A percentile compares a stretch with the other conserved stretches of the same genome.
These are phyloP conservation scores for Gynochthodes officinalis DNA, from an alignment of 257 asterid genomes.

Conservation along the genomic window DNA sequence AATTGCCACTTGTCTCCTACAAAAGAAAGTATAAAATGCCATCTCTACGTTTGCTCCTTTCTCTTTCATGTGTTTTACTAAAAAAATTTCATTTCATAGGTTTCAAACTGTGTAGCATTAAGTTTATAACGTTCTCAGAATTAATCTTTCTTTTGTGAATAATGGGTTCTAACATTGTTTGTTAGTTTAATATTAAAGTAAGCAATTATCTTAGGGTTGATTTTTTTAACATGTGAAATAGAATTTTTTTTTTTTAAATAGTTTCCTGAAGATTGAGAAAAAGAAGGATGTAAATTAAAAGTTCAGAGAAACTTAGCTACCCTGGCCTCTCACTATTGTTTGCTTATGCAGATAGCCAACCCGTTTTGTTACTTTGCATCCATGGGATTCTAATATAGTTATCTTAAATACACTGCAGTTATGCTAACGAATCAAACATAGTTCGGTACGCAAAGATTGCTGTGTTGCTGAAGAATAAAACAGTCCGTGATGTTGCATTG, in stretches of 20 bases:
- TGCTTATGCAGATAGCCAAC: neutral
- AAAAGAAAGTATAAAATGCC: too few relatives aligned
- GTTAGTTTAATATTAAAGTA: neutral
- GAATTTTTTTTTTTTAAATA: neutral
- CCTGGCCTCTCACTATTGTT: neutral
- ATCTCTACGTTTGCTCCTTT: neutral
- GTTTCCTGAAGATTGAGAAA: neutral
- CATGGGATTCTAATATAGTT: neutral
- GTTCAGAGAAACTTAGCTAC: neutral
- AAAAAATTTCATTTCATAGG: neutral
- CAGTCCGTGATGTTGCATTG: slow-evolving; percentile 92
- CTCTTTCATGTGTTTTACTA: neutral
- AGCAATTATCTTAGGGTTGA: neutral
- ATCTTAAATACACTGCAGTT: slow-evolving; percentile 44
- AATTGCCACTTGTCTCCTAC: too few relatives aligned
- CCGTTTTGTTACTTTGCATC: neutral
- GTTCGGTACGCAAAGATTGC: slow-evolving; percentile 90
- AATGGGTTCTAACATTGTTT: neutral
- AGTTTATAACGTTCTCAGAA: neutral
- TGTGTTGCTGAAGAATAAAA: slow-evolving; percentile 62
- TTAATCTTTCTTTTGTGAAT: neutral
- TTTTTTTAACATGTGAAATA: neutral
- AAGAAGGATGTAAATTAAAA: neutral
- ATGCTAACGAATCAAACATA: slow-evolving; percentile 69
- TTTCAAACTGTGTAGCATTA: neutral